These are phyloP conservation scores for Fusarium secorum DNA, from an alignment of 2,329 filamentous ascomycete genomes.

Conservation along the genomic window DNA sequence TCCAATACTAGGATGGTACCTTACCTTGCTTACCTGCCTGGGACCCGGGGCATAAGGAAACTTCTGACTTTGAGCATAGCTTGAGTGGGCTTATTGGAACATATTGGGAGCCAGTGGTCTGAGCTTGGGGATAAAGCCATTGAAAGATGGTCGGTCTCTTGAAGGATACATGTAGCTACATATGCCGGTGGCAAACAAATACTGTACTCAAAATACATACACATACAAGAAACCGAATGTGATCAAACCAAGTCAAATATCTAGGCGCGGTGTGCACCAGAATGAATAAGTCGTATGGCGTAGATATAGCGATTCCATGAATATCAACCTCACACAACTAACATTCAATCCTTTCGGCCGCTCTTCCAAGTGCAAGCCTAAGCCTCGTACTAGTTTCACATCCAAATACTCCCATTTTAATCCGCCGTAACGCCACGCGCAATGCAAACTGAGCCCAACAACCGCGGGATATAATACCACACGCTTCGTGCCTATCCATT, in stretches of 20 bases:
- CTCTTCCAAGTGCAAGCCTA: constrained; percentile 15
- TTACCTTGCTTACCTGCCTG: background rate
- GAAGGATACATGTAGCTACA: background rate
- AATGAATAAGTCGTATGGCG: background rate
- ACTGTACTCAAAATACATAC: background rate
- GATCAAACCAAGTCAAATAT: constrained; percentile 12
- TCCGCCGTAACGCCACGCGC: constrained; percentile 41
- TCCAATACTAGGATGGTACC: background rate
- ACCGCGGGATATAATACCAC: constrained; percentile 34
- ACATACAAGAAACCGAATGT: background rate
- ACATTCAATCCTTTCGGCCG: background rate
- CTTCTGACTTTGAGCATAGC: background rate
- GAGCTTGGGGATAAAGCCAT: background rate
- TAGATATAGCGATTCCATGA: background rate
- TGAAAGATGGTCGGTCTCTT: background rate
- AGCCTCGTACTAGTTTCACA: constrained; percentile 30
- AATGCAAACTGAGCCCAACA: constrained; percentile 41
- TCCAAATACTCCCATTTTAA: constrained; percentile 39
- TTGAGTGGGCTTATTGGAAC: background rate
- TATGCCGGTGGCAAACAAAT: background rate
- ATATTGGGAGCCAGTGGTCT: background rate
- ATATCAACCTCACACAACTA: background rate
- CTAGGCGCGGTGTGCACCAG: constrained; percentile 2
- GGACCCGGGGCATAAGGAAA: background rate
- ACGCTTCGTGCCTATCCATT: constrained; percentile 20